These are phyloP conservation scores for Teratosphaeria viscida DNA, from an alignment of 2,329 filamentous ascomycete species.

Conservation along the genomic window DNA sequence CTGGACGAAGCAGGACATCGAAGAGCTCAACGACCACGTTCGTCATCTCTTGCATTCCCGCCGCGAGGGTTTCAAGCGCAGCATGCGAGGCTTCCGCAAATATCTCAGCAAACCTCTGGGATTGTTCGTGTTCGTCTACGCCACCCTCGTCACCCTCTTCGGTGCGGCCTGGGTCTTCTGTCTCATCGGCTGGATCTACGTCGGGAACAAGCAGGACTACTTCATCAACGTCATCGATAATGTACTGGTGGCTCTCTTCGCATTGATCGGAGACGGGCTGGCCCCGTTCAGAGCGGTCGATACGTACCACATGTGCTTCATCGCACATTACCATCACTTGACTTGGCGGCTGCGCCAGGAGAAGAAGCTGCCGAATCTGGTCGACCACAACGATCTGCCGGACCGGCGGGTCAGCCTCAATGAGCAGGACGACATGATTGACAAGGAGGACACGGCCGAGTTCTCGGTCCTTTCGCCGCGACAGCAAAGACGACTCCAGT, in stretches of 20 bases:
- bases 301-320: slow-evolving; percentile 79
- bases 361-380: slow-evolving; percentile 52
- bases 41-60: slow-evolving; percentile 79
- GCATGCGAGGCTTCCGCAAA: slow-evolving; percentile 69
- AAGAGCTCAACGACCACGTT: slow-evolving; percentile 73
- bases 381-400: slow-evolving; percentile 61
- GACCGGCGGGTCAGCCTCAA: slow-evolving; percentile 19
- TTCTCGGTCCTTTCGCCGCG: slow-evolving; percentile 52
- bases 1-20: slow-evolving; percentile 65
- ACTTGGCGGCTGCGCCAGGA: slow-evolving; percentile 53
- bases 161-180: slow-evolving; percentile 86
- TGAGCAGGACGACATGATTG: slow-evolving; percentile 28
- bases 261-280: slow-evolving; percentile 51
- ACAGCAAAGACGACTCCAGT: slow-evolving; percentile 59
- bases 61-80: slow-evolving; percentile 66
- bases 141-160: slow-evolving; percentile 71
- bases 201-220: slow-evolving; percentile 60
- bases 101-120: slow-evolving; percentile 67
- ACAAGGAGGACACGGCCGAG: slow-evolving; percentile 38
- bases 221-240: slow-evolving; percentile 47
- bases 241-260: slow-evolving; percentile 52
- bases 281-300: slow-evolving; percentile 66
- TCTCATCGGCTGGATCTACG: slow-evolving; percentile 77
- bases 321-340: slow-evolving; percentile 59
- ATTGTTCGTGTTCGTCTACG: slow-evolving; percentile 75